Base-by-base conservation (phyloP, 177 flowering plant species). In the Vitis hybrid region DNA sequence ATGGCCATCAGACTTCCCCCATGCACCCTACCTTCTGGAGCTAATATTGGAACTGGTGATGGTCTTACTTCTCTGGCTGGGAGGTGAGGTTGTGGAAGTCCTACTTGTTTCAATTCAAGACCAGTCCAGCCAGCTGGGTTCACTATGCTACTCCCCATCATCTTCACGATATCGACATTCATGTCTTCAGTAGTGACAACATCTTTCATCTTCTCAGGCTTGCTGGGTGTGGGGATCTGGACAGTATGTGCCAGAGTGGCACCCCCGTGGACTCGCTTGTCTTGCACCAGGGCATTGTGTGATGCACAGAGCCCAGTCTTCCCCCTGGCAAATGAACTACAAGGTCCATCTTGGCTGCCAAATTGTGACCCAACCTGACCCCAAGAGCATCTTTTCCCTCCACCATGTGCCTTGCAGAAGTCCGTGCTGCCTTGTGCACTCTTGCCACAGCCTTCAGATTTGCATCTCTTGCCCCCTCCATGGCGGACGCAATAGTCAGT, bases 371-470 rank as follows among this genome's bases (percentile, higher is more conserved):
- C 94, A 56, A 84, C 85, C 62, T 89, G 94, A 34, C 96, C 98
- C 99, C 99, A 95, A 0, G 87, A 82, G 73, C 99, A 95, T 66
- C 98, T 78, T 78, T 93, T 95, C 34, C 99, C 97, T 63, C 97
- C 98, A 39, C 98, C 99, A 72, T 94, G 99, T 11, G 99, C 99
- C 83, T 94, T 94, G 88, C 99, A 94, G 65, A 90, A 94, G 62
- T 94, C 96, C 1, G 99, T 94, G 79, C 98, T 94, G 3, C 98
- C 98, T 80, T 94, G 98, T 32, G 97, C 97, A 78, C 98, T 94
- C 76, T 94, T 94, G 14, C 90, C 88, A 76, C 98, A 94, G 2
- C 91, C 94, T 60, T 87, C 97, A 61, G 61, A 78, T 74, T 81
- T 88, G 88, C 98, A 94, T 64, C 99, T 83, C 80, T 91, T 94